Evolutionary conservation across 192 early-diverging fungal genomes (phyloP).

Genomic region (Diversispora eburnea): DNA sequence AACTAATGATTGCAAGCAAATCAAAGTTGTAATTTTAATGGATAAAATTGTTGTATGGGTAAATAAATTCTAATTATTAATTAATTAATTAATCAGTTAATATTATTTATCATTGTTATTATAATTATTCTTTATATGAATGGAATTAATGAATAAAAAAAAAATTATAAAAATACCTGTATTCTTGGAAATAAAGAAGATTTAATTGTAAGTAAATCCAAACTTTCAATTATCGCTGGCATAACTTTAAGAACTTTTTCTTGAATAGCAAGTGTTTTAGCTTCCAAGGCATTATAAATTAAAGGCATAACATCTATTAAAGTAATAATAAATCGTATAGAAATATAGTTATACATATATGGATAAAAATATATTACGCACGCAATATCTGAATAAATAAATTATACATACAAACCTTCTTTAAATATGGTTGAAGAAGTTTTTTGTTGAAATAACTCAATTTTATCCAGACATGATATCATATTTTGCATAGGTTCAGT

Average conservation of each 20-base stretch:
- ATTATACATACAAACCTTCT: constrained; percentile 40
- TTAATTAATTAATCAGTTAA: not conserved
- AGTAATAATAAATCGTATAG: too few species aligned
- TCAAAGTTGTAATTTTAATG: constrained; percentile 67
- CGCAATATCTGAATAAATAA: not conserved
- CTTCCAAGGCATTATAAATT: constrained; percentile 62
- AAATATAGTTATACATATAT: not conserved
- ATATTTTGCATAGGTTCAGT: constrained; percentile 66
- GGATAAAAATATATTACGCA: not conserved
- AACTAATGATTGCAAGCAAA: constrained; percentile 67
- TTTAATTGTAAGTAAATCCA: constrained; percentile 64
- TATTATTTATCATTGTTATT: not conserved
- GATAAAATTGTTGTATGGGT: constrained; percentile 61
- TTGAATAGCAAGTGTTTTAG: constrained; percentile 52
- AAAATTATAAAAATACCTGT: constrained; percentile 37
- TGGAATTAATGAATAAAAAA: not conserved
- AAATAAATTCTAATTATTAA: constrained; percentile 54
- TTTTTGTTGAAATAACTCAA: constrained; percentile 66
- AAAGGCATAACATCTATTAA: constrained; percentile 66
- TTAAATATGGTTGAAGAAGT: constrained; percentile 58
- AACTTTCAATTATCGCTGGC: constrained; percentile 48
- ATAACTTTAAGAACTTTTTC: constrained; percentile 65
- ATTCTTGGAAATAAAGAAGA: constrained; percentile 67
- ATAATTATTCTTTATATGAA: too few species aligned
- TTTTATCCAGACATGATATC: constrained; percentile 60